A percentile compares a stretch with the other conserved stretches of the same genome.
Evolutionary conservation across 805 yeast species (phyloP).

Genomic region (Candida piceae): DNA sequence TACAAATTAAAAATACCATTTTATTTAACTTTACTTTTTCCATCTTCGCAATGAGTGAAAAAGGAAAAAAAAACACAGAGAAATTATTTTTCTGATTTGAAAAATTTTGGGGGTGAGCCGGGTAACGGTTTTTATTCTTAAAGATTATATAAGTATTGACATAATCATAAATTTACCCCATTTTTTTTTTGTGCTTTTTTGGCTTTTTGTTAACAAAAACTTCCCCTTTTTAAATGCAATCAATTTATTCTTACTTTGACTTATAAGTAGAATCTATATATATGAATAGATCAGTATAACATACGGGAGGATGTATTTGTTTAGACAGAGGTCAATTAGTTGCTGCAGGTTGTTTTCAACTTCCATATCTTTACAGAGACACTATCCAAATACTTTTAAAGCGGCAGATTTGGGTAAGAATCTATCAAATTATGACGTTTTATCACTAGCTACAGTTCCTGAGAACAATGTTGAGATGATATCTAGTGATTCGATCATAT

Average conservation of each 20-base stretch:
- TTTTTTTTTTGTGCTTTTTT: no score
- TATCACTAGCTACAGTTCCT: slow-evolving; percentile 39
- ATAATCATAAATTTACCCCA: slow-evolving; percentile 1
- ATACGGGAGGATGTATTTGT: no score
- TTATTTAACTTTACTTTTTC: no score
- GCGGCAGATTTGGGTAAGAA: slow-evolving; percentile 33
- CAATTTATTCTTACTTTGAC: no score
- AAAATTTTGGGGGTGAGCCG: no score
- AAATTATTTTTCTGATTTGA: not conserved
- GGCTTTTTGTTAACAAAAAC: no score
- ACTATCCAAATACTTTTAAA: slow-evolving; percentile 24
- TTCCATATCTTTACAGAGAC: slow-evolving; percentile 5
- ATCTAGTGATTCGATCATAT: slow-evolving; percentile 51
- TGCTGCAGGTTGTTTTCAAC: slow-evolving; percentile 8
- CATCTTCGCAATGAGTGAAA: slow-evolving; percentile 28
- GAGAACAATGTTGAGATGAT: slow-evolving; percentile 47
- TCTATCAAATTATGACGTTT: slow-evolving; percentile 40
- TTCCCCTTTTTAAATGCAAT: no score
- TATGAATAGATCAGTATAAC: not conserved
- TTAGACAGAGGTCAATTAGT: no score
- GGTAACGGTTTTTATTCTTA: not conserved
- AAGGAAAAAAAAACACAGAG: not conserved
- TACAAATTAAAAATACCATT: no score
- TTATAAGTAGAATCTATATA: not conserved
- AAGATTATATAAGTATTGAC: no score